phyloP scores from a whole-genome alignment of 2,329 filamentous ascomycete genomes.

The Zalaria sp. region DNA sequence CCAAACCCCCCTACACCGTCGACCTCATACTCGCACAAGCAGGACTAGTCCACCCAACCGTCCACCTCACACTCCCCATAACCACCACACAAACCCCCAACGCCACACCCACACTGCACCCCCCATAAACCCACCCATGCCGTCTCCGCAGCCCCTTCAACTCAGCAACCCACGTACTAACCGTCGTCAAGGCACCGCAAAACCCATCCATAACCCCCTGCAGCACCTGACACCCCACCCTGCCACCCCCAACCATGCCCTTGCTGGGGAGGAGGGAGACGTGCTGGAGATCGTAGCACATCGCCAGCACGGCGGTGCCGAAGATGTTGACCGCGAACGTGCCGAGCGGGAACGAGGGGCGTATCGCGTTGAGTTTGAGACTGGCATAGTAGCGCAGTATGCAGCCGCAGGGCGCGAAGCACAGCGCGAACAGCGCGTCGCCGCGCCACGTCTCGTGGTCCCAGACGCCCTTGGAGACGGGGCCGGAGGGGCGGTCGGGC shows the following conservation, averaged over 20 bases:
- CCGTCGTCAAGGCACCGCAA: constrained; percentile 33
- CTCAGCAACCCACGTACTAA: constrained; percentile 34
- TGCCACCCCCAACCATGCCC: constrained; percentile 23
- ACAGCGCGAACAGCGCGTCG: constrained; percentile 57
- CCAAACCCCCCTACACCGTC: neutral
- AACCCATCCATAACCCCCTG: constrained; percentile 35
- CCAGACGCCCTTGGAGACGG: constrained; percentile 17
- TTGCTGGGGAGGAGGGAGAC: constrained; percentile 24
- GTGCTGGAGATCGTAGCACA: constrained; percentile 69
- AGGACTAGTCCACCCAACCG: constrained; percentile 25
- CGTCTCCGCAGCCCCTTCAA: constrained; percentile 24
- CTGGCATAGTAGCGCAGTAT: constrained; percentile 61
- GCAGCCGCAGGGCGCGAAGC: constrained; percentile 76
- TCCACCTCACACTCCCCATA: constrained; percentile 67
- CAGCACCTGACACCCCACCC: constrained; percentile 29
- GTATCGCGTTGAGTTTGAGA: constrained; percentile 52
- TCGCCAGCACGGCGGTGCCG: constrained; percentile 60
- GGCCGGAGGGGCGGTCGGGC: constrained; percentile 36
- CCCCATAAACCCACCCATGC: constrained; percentile 56
- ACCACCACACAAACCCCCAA: constrained; percentile 50
- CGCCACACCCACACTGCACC: constrained; percentile 47
- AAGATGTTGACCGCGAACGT: constrained; percentile 73
- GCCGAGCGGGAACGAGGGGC: constrained; percentile 62
- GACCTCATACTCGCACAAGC: constrained; percentile 18
- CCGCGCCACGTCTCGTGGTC: constrained; percentile 55